A percentile compares a stretch with the other conserved stretches of the same genome.
phyloP scores from a whole-genome alignment of 176 grass and related monocot species.

The Carex parvula region DNA sequence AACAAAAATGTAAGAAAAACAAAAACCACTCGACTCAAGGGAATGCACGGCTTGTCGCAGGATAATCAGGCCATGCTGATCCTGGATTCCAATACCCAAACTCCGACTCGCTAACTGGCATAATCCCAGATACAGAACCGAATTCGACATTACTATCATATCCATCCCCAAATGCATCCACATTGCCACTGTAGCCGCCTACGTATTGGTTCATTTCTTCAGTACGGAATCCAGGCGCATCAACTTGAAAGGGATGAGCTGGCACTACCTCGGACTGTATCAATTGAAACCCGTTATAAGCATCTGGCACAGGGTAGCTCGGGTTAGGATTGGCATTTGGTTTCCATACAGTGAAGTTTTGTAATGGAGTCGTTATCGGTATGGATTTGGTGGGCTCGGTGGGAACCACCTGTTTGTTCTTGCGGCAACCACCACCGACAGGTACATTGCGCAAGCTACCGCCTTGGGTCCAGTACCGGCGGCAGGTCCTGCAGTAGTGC shows the following conservation, averaged over 20 bases:
- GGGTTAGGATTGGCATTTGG: not conserved
- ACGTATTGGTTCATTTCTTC: conserved; percentile 3
- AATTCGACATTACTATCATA: not conserved
- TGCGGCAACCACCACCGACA: conserved; percentile 16
- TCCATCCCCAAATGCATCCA: not conserved
- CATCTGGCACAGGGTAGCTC: not conserved
- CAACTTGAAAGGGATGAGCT: not conserved
- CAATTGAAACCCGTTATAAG: conserved; percentile 5
- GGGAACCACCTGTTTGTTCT: conserved; percentile 10
- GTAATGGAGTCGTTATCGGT: no score
- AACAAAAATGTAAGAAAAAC: not conserved
- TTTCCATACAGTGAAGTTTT: not conserved
- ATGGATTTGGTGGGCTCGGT: not conserved
- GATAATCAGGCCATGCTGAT: conserved; percentile 4
- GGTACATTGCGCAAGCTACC: conserved; percentile 28
- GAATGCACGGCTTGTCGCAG: no score
- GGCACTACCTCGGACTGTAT: conserved; percentile 4
- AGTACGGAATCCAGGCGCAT: not conserved
- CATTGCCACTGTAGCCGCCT: not conserved
- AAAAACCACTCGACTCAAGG: not conserved
- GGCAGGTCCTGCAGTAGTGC: conserved; percentile 16
- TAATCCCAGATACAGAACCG: not conserved
- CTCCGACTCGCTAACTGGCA: not conserved
- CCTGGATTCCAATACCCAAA: conserved; percentile 18
- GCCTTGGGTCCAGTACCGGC: conserved; percentile 24